A percentile compares a stretch with the other conserved stretches of the same genome.
Evolutionary conservation across 2,329 filamentous ascomycete genomes (phyloP).

Genomic region (Pseudogymnoascus sp.): DNA sequence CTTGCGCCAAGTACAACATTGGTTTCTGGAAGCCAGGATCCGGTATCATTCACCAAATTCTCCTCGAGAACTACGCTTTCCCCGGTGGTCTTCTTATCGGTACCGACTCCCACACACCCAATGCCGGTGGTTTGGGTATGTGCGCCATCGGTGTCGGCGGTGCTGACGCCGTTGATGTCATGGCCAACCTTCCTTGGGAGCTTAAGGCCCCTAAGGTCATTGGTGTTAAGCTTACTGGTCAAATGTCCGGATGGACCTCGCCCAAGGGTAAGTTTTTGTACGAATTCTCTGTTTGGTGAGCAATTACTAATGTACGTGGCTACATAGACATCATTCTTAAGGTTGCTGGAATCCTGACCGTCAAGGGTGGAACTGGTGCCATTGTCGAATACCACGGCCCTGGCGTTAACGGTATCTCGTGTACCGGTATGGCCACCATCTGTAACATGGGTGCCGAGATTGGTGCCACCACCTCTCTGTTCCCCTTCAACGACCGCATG

Average conservation of each 20-base stretch:
- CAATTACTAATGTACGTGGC: not conserved
- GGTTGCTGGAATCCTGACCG: constrained; percentile 91
- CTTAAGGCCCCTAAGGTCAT: constrained; percentile 96
- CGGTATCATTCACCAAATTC: constrained; percentile 98
- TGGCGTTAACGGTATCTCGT: constrained; percentile 65
- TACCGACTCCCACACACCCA: constrained; percentile 96
- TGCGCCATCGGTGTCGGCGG: constrained; percentile 92
- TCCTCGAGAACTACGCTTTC: constrained; percentile 99
- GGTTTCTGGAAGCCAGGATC: constrained; percentile 99
- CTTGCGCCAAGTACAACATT: constrained; percentile 99
- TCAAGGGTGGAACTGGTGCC: constrained; percentile 93
- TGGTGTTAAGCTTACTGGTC: constrained; percentile 87
- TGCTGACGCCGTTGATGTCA: constrained; percentile 97
- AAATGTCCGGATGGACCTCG: constrained; percentile 82
- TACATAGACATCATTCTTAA: constrained; percentile 83
- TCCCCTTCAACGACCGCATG: constrained; percentile 98
- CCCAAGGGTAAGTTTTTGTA: constrained; percentile 65
- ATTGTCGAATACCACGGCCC: constrained; percentile 74
- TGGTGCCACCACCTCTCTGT: constrained; percentile 83
- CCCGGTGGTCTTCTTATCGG: constrained; percentile 96
- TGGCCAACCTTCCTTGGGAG: constrained; percentile 96
- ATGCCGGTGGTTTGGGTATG: constrained; percentile 93
- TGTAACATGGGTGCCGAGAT: constrained; percentile 66
- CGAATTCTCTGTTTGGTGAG: constrained; percentile 3
- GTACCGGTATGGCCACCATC: constrained; percentile 83